These are phyloP conservation scores for Tetracladium setigerum DNA, from an alignment of 495 filamentous ascomycete genomes.

Conservation along the genomic window DNA sequence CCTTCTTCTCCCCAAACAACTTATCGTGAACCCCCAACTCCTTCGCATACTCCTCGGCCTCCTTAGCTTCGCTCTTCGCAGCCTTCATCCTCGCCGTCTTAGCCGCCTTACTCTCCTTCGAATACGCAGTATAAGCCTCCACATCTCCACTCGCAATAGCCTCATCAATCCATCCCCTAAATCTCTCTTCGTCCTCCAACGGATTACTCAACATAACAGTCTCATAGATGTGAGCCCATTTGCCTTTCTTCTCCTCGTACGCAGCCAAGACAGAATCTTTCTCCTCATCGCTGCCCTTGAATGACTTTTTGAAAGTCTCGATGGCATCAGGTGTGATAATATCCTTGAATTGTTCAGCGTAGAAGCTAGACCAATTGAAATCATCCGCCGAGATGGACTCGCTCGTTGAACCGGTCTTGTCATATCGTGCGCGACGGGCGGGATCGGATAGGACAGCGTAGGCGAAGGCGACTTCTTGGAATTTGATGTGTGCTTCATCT, in stretches of 20 bases:
- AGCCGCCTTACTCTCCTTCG: conserved; percentile 58
- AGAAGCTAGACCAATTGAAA: conserved; percentile 89
- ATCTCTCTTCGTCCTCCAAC: conserved; percentile 79
- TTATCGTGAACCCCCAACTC: conserved; percentile 60
- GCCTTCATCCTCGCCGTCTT: conserved; percentile 54
- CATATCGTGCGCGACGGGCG: conserved; percentile 71
- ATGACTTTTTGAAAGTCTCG: conserved; percentile 60
- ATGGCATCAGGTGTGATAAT: conserved; percentile 63
- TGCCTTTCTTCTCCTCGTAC: conserved; percentile 60
- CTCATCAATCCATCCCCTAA: conserved; percentile 67
- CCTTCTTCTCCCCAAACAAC: conserved; percentile 37
- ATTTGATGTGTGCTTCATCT: conserved; percentile 62
- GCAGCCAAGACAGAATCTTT: conserved; percentile 64
- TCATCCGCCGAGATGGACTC: conserved; percentile 64
- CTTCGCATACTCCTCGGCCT: conserved; percentile 66
- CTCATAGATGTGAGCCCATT: conserved; percentile 69
- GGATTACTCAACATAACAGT: conserved; percentile 78
- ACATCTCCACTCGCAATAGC: conserved; percentile 68
- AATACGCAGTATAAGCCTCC: conserved; percentile 57
- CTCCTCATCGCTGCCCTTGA: conserved; percentile 87
- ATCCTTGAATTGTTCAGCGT: conserved; percentile 68
- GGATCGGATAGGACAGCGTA: conserved; percentile 86
- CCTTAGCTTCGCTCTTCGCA: conserved; percentile 58
- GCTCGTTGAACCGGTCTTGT: conserved; percentile 77
- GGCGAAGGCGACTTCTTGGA: conserved; percentile 88